phyloP scores from a whole-genome alignment of 345 rosid species.

The Pugionium cornutum region DNA sequence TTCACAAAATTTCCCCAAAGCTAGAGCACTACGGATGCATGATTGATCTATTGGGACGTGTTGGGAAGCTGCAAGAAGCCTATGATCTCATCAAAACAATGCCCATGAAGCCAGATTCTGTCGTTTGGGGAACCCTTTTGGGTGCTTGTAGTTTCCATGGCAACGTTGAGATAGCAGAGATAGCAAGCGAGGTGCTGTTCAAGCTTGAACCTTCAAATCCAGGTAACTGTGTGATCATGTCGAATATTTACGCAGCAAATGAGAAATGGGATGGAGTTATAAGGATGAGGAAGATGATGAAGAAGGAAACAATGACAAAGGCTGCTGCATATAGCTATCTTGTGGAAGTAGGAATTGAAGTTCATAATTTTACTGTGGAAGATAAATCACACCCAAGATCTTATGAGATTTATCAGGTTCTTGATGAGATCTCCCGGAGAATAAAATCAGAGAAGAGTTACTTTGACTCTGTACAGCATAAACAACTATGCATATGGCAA shows the following conservation, averaged over 20 bases:
- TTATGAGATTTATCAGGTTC: constrained; percentile 50
- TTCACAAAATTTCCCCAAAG: constrained; percentile 50
- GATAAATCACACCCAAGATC: constrained; percentile 62
- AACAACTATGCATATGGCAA: constrained; percentile 36
- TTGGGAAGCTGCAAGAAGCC: constrained; percentile 69
- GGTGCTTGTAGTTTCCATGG: constrained; percentile 82
- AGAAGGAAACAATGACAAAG: constrained; percentile 55
- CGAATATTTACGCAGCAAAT: constrained; percentile 63
- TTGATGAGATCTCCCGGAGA: constrained; percentile 43
- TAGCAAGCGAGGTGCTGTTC: constrained; percentile 60
- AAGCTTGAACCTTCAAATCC: constrained; percentile 80
- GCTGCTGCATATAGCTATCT: constrained; percentile 71
- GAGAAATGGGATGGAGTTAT: constrained; percentile 70
- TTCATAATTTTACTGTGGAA: constrained; percentile 68
- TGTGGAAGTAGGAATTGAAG: constrained; percentile 58
- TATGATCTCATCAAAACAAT: constrained; percentile 56
- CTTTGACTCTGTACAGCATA: constrained; percentile 39
- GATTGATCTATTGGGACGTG: constrained; percentile 85
- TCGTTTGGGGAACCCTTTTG: constrained; percentile 74
- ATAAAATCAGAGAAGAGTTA: constrained; percentile 45
- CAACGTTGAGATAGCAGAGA: constrained; percentile 65
- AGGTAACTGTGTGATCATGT: constrained; percentile 71
- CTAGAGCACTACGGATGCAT: constrained; percentile 85
- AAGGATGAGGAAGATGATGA: constrained; percentile 71
- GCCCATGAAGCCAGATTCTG: constrained; percentile 83